Percentiles rank a stretch among this genome's conserved stretches.
phyloP scores from a whole-genome alignment of 1,284 basidiomycete genomes.

The Trichosporon sp. region DNA sequence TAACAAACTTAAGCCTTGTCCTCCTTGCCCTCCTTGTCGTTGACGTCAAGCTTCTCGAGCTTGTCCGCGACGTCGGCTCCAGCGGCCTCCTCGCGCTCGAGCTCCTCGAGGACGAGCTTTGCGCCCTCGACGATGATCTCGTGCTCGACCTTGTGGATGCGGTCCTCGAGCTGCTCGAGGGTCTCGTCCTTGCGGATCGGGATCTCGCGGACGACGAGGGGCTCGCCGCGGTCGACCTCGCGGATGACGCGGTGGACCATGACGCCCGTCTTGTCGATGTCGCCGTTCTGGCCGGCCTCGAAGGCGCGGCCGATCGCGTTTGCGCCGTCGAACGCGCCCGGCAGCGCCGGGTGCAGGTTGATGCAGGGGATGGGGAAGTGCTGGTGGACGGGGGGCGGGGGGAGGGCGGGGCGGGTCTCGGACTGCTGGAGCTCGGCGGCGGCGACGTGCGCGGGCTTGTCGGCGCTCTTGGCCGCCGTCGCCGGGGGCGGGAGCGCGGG shows the following conservation, averaged over 20 bases:
- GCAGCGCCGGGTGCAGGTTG: conserved; percentile 94
- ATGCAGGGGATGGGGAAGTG: conserved; percentile 73
- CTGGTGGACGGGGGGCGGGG: conserved; percentile 23
- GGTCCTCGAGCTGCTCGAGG: conserved; percentile 67
- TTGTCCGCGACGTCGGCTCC: not conserved
- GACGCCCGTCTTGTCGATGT: conserved; percentile 70
- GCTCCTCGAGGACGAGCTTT: conserved; percentile 60
- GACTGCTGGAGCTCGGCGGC: conserved; percentile 5
- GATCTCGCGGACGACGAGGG: conserved; percentile 75
- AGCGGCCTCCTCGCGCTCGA: conserved; percentile 17
- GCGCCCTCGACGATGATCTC: conserved; percentile 84
- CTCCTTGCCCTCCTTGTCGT: not conserved
- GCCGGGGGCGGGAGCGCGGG: conserved; percentile 32
- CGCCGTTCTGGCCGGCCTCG: conserved; percentile 78
- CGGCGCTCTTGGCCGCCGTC: not conserved
- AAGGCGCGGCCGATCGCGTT: conserved; percentile 84
- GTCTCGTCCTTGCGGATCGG: conserved; percentile 68
- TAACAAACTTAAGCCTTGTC: not conserved
- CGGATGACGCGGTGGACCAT: conserved; percentile 95
- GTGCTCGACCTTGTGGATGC: conserved; percentile 82
- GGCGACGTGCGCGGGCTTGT: conserved; percentile 1
- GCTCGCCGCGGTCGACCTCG: conserved; percentile 88
- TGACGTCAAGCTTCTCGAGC: conserved; percentile 1
- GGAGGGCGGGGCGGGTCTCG: conserved; percentile 10
- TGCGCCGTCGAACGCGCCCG: conserved; percentile 89